Evolutionary conservation across 2,329 filamentous ascomycete species (phyloP).

Genomic region (Aspergillus novoparasiticus): DNA sequence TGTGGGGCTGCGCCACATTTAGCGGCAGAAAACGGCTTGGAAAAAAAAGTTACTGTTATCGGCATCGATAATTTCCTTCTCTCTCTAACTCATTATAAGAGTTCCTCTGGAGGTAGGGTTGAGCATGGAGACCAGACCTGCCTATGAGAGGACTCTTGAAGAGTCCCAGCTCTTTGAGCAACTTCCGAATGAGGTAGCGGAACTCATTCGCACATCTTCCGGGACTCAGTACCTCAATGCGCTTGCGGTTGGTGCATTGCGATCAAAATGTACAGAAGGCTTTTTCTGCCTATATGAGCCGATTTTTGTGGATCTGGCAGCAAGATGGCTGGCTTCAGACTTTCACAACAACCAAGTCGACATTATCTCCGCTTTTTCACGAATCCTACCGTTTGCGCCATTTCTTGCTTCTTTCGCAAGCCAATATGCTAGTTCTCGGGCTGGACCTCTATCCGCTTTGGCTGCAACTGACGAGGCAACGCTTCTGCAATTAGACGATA

Average conservation of each 20-base stretch:
- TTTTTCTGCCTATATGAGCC: constrained; percentile 75
- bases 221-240: constrained; percentile 70
- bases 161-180: constrained; percentile 56
- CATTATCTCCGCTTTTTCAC: constrained; percentile 72
- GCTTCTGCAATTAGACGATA: constrained; percentile 38
- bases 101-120: constrained; percentile 37
- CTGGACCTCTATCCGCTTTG: constrained; percentile 37
- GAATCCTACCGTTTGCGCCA: constrained; percentile 79
- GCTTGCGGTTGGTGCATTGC: constrained; percentile 69
- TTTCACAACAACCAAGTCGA: constrained; percentile 36
- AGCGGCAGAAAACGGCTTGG: constrained; percentile 26
- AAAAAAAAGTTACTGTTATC: constrained; percentile 36
- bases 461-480: constrained; percentile 32
- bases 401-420: constrained; percentile 75
- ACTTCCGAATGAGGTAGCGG: constrained; percentile 70
- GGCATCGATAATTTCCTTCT: constrained; percentile 19
- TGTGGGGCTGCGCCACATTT: constrained; percentile 32
- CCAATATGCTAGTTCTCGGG: constrained; percentile 42
- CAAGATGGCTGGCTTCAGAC: constrained; percentile 66
- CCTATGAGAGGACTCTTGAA: constrained; percentile 55
- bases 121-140: constrained; percentile 43
- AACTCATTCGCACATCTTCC: constrained; percentile 65
- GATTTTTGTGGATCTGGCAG: constrained; percentile 79
- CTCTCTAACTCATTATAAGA: constrained; percentile 32
- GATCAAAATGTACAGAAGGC: constrained; percentile 68